phyloP scores from a whole-genome alignment of 2,329 filamentous ascomycete species.

The Leptographium procerum region DNA sequence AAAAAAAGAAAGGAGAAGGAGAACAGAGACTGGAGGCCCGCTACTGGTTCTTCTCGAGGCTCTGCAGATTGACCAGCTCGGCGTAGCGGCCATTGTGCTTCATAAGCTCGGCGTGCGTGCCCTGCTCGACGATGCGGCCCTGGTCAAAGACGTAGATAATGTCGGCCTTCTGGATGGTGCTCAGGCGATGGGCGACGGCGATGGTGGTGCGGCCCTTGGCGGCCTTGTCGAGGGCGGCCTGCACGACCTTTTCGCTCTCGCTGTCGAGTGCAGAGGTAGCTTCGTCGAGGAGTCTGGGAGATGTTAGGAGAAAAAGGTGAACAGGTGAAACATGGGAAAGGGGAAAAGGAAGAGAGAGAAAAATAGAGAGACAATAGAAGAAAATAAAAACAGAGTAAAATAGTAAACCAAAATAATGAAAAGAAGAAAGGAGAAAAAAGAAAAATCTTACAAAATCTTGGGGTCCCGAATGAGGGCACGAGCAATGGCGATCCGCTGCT shows the following conservation, averaged over 20 bases:
- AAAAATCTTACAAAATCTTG: constrained; percentile 48
- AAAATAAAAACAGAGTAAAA: neutral
- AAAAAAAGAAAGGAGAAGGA: neutral
- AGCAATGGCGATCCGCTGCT: constrained; percentile 89
- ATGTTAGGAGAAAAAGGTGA: neutral
- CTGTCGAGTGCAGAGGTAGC: constrained; percentile 68
- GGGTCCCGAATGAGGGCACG: constrained; percentile 84
- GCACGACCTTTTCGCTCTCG: constrained; percentile 68
- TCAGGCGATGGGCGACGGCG: constrained; percentile 83
- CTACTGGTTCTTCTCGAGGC: constrained; percentile 47
- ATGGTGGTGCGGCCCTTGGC: constrained; percentile 82
- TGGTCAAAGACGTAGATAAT: constrained; percentile 95
- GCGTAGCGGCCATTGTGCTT: constrained; percentile 59
- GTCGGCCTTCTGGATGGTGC: constrained; percentile 89
- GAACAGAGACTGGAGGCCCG: neutral
- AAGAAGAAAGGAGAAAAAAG: neutral
- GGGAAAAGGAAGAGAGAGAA: neutral
- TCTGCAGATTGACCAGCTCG: constrained; percentile 72
- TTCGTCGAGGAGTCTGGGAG: constrained; percentile 55
- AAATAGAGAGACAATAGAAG: neutral
- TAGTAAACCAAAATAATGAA: neutral
- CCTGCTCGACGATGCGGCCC: constrained; percentile 73
- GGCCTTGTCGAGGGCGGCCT: constrained; percentile 69
- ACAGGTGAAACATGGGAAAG: too few species aligned
- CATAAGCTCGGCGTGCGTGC: constrained; percentile 66